A percentile compares a stretch with the other conserved stretches of the same genome.
Conservation (phyloP, 1,284 basidiomycete species). For the Gymnopus androsaceus region DNA sequence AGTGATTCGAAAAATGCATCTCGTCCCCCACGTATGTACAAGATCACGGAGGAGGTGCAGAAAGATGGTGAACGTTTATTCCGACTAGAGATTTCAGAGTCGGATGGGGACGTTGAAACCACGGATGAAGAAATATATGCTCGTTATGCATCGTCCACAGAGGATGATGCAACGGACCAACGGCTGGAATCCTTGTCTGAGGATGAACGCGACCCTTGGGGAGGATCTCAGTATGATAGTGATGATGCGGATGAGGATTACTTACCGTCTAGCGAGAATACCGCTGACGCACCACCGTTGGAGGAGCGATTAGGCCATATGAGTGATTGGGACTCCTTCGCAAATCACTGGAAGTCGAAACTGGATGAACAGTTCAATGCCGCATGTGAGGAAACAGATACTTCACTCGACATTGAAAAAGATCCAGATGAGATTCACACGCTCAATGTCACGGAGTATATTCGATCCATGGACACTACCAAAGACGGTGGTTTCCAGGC, state of each 20-base stretch:
- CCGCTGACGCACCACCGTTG: not conserved
- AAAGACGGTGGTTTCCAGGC: not conserved
- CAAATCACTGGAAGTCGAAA: not conserved
- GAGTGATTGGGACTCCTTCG: slow-evolving; percentile 1
- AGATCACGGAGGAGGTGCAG: slow-evolving; percentile 1
- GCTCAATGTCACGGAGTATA: slow-evolving; percentile 11
- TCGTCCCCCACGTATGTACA: too few species aligned
- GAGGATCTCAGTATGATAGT: slow-evolving; percentile 14
- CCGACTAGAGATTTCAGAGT: not conserved
- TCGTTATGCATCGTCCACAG: not conserved
- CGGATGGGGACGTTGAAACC: not conserved
- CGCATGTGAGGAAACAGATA: not conserved
- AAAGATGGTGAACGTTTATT: not conserved
- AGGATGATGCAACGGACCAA: not conserved
- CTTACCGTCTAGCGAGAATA: not conserved
- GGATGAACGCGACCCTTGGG: slow-evolving; percentile 5
- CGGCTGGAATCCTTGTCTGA: slow-evolving; percentile 6
- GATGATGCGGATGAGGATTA: slow-evolving; percentile 9
- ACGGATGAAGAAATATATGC: not conserved
- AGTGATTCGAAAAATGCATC: too few species aligned
- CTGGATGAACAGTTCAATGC: not conserved
- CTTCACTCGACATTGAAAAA: not conserved
- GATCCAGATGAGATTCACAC: not conserved
- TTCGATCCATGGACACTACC: not conserved
- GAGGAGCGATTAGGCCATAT: slow-evolving; percentile 5